Evolutionary conservation across 2,329 filamentous ascomycete species (phyloP).

Genomic region (Dryadomyces quercivorus): DNA sequence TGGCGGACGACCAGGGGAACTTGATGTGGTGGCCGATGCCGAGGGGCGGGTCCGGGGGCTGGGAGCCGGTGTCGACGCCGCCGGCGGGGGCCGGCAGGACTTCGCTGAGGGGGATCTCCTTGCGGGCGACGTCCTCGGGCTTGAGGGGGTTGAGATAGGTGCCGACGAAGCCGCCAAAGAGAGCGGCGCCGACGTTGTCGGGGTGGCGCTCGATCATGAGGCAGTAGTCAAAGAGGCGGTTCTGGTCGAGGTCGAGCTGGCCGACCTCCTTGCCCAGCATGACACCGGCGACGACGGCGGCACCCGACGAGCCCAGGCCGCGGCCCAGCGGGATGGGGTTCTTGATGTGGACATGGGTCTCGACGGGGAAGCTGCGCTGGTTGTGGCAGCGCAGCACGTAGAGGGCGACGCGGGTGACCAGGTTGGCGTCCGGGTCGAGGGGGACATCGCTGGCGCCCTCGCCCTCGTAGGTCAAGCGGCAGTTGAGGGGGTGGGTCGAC

Average conservation of each 20-base stretch:
- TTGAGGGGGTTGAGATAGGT: conserved; percentile 90
- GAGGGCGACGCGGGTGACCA: conserved; percentile 86
- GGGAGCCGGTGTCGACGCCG: conserved; percentile 77
- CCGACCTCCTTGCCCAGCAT: conserved; percentile 84
- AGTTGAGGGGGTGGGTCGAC: conserved; percentile 61
- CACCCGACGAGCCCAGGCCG: conserved; percentile 88
- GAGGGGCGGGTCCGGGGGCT: conserved; percentile 75
- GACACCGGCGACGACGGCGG: conserved; percentile 92
- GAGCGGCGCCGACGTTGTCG: conserved; percentile 86
- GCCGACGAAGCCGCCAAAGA: conserved; percentile 93
- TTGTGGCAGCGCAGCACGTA: conserved; percentile 92
- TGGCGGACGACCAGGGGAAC: conserved; percentile 85
- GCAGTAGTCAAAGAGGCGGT: conserved; percentile 86
- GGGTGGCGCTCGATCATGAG: conserved; percentile 94
- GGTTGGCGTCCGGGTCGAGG: conserved; percentile 73
- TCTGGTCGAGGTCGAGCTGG: conserved; percentile 57
- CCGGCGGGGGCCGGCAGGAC: conserved; percentile 84
- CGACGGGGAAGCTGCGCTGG: conserved; percentile 68
- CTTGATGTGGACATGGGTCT: conserved; percentile 87
- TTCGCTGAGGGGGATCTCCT: conserved; percentile 88
- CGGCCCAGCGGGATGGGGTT: conserved; percentile 91
- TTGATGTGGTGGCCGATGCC: conserved; percentile 95
- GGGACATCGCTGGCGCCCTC: conserved; percentile 62
- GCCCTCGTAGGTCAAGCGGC: conserved; percentile 82
- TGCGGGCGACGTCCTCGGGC: conserved; percentile 77